Evolutionary conservation across 78 protist genomes (phyloP).

Genomic region (Isochrysis galbana): DNA sequence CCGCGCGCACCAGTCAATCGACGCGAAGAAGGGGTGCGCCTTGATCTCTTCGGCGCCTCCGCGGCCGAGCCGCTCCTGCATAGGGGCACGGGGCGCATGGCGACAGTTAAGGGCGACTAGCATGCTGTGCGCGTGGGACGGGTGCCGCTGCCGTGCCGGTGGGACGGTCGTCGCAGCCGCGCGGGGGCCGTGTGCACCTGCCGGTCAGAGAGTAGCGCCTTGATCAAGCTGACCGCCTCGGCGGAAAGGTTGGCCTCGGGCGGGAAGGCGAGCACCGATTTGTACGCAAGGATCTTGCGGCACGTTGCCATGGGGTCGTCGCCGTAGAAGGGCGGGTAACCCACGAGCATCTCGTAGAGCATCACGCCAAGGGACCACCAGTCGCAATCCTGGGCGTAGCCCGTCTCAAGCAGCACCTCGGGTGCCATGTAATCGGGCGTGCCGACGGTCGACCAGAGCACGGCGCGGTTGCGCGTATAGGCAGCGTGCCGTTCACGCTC

Average conservation of each 20-base stretch:
- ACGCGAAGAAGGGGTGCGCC: conserved; percentile 86
- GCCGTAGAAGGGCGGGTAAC: conserved; percentile 79
- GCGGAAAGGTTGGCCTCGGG: background rate
- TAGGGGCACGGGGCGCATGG: no score
- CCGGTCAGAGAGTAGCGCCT: background rate
- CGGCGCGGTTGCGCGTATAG: no score
- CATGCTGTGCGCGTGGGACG: no score
- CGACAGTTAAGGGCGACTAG: no score
- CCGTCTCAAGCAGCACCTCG: background rate
- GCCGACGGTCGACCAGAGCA: no score
- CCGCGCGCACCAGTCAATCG: conserved; percentile 84
- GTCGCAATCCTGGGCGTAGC: conserved; percentile 70
- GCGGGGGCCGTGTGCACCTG: no score
- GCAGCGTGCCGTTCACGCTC: no score
- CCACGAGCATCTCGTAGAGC: conserved; percentile 78
- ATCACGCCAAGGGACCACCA: conserved; percentile 86
- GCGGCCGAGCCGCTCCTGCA: conserved; percentile 54
- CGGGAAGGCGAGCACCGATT: conserved; percentile 53
- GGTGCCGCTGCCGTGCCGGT: no score
- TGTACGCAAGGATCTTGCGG: conserved; percentile 67
- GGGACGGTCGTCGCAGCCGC: no score
- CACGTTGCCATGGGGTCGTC: conserved; percentile 58
- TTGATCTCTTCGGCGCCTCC: conserved; percentile 69
- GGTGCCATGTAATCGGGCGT: no score
- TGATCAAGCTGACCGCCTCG: background rate